These are phyloP conservation scores for Hypholoma sublateritium DNA, from an alignment of 768 basidiomycete species.

Conservation along the genomic window DNA sequence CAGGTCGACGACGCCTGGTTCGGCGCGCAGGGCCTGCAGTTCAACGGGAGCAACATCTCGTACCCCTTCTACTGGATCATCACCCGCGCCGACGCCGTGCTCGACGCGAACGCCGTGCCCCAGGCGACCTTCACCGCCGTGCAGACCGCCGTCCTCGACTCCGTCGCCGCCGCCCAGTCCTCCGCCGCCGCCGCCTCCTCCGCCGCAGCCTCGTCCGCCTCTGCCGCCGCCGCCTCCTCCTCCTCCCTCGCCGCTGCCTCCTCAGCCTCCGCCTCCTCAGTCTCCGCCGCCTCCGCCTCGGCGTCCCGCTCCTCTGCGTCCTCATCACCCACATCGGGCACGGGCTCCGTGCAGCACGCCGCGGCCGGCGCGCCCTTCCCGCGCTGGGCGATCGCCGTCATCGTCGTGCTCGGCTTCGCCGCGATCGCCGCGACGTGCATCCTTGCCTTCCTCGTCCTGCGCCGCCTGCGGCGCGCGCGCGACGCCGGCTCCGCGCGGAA, in stretches of 20 bases:
- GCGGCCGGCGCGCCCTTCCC: constrained; percentile 54
- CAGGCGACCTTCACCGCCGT: constrained; percentile 79
- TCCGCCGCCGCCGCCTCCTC: constrained; percentile 55
- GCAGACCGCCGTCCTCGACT: constrained; percentile 60
- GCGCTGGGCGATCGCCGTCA: constrained; percentile 90
- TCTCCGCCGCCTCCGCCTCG: constrained; percentile 21
- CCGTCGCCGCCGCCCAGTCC: constrained; percentile 47
- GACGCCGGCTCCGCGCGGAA: constrained; percentile 55
- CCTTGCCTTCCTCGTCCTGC: constrained; percentile 72
- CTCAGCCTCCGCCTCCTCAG: constrained; percentile 13
- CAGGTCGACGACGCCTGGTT: constrained; percentile 80
- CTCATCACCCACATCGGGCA: constrained; percentile 8
- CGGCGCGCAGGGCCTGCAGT: constrained; percentile 49
- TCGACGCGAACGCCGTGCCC: constrained; percentile 59
- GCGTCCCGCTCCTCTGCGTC: constrained; percentile 35
- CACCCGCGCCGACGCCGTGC: constrained; percentile 51
- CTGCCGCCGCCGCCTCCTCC: constrained; percentile 32
- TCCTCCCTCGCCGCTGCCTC: constrained; percentile 38
- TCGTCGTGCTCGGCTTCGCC: constrained; percentile 82
- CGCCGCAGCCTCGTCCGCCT: constrained; percentile 27
- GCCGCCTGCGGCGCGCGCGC: constrained; percentile 58
- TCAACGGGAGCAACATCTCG: constrained; percentile 50
- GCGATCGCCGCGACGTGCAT: constrained; percentile 72
- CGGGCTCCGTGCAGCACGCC: constrained; percentile 48
- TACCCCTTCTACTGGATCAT: constrained; percentile 82